Evolutionary conservation across 257 asterid genomes (phyloP).

Genomic region (Solanum etuberosum): DNA sequence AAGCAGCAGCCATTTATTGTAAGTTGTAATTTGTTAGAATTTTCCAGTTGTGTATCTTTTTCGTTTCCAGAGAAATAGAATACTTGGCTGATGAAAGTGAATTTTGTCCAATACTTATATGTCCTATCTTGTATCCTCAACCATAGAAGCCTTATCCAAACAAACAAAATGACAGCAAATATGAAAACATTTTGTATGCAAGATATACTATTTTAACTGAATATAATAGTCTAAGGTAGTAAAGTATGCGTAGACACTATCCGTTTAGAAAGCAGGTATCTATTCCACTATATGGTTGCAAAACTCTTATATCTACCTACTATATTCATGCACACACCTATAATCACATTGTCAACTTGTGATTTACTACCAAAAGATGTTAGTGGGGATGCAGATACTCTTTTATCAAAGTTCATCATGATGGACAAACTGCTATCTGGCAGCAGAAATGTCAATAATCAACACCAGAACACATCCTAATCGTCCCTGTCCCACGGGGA

Average conservation of each 20-base stretch:
- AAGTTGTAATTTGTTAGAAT: background rate
- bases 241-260: background rate
- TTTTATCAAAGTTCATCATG: background rate
- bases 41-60: background rate
- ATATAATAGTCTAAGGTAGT: background rate
- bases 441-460: background rate
- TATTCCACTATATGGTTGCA: background rate
- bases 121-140: background rate
- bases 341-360: background rate
- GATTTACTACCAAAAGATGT: background rate
- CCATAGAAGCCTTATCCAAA: slow-evolving; percentile 7
- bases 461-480: background rate
- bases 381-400: background rate
- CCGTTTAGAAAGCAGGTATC: background rate
- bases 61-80: background rate
- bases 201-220: background rate
- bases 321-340: background rate
- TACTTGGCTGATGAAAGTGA: background rate
- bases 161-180: background rate
- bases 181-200: background rate
- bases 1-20: slow-evolving; percentile 9
- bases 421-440: background rate
- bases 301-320: background rate
- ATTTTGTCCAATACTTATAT: background rate
- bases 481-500: background rate